Evolutionary conservation across 2,329 filamentous ascomycete species (phyloP).

Genomic region (Scedosporium apiospermum): DNA sequence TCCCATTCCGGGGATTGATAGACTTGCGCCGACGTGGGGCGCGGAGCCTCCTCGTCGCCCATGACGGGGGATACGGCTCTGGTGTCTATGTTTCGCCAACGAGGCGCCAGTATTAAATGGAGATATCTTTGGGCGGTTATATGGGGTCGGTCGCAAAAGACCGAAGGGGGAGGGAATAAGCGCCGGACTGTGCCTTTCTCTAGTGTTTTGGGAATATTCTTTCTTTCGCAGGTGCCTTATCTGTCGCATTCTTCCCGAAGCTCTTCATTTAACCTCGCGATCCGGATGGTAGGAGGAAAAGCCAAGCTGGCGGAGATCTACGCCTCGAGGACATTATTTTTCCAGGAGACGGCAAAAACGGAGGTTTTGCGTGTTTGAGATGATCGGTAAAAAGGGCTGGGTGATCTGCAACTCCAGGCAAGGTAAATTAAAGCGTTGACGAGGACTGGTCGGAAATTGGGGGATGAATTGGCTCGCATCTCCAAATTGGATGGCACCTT

Average conservation of each 20-base stretch:
- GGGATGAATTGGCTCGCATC: not conserved
- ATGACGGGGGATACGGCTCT: not conserved
- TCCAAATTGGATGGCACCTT: not conserved
- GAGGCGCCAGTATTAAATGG: not conserved
- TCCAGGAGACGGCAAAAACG: not conserved
- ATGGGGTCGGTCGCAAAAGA: not conserved
- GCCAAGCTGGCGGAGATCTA: not conserved
- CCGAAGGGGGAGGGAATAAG: not conserved
- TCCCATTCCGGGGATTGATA: conserved; percentile 1
- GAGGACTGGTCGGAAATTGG: not conserved
- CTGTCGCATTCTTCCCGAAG: not conserved
- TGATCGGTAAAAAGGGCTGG: not conserved
- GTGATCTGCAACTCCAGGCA: not conserved
- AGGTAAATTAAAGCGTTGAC: not conserved
- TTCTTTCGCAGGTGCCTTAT: not conserved
- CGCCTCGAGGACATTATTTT: not conserved
- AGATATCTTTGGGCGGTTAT: not conserved
- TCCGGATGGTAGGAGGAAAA: not conserved
- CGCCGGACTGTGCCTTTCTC: too few species aligned
- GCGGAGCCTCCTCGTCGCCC: conserved; percentile 2
- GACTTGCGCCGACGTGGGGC: not conserved
- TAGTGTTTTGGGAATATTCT: not conserved
- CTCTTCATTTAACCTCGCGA: not conserved
- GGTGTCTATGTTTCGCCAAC: not conserved
- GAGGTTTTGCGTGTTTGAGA: conserved; percentile 1